Evolutionary conservation across 2,329 filamentous ascomycete genomes (phyloP), one percentile per base, ranked within the genome.

Genomic region (Cordyceps pruinosa): DNA sequence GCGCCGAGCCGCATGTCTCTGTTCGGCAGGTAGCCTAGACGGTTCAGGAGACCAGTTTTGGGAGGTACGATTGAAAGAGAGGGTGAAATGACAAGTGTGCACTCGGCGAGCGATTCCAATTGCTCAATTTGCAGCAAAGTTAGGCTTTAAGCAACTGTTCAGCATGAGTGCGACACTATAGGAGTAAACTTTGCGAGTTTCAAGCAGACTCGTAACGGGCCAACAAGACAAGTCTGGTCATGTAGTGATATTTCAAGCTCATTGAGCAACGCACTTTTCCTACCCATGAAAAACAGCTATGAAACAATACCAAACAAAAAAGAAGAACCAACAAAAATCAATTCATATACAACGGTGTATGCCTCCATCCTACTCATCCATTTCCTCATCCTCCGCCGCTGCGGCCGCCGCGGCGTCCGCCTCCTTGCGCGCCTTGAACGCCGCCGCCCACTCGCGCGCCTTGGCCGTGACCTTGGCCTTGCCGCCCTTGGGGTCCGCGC

Each of bases 401-500:
- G 64, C 61, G 8, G 66, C 71, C 1, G 69, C 69, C 26, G 59
- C 61, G 2, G 57, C 62, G 50, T 69, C 69, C 3, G 70, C 71
- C 62, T 71, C 72, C 66, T 76, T 76, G 62, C 64, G 74, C 52
- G 75, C 74, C 70, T 76, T 76, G 62, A 72, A 75, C 48, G 72
- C 66, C 51, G 79, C 83, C 32, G 86, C 85, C 79, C 86, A 93
- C 63, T 87, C 85, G 66, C 81, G 81, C 41, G 88, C 88, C 70
- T 85, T 80, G 26, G 81, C 85, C 74, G 86, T 85, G 37, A 91
- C 88, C 65, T 80, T 82, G 65, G 88, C 87, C 62, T 83, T 79
- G 62, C 80, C 82, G 62, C 80, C 82, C 79, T 89, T 74, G 59
- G 79, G 75, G 2, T 89, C 90, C 58, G 83, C 74, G 69, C 80